phyloP scores from a whole-genome alignment of 108 stramenopile genomes.

The Stephanodiscus triporus region DNA sequence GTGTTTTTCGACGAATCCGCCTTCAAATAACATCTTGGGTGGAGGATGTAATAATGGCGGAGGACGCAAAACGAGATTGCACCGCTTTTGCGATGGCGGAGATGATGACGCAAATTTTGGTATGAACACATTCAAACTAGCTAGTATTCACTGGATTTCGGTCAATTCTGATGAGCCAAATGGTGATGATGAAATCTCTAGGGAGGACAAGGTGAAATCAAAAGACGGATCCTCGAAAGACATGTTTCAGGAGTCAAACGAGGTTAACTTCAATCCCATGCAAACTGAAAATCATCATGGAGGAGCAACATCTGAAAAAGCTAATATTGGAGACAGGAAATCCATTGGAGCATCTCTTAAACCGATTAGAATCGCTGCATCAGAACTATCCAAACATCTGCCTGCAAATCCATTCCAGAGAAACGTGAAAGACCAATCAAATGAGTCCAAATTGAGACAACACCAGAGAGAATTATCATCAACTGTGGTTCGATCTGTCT shows the following conservation, averaged over 20 bases:
- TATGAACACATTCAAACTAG: slow-evolving; percentile 3
- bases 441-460: slow-evolving; percentile 5
- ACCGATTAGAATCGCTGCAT: slow-evolving; percentile 16
- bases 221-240: neutral
- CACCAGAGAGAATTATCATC: slow-evolving; percentile 32
- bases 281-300: slow-evolving; percentile 7
- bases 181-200: neutral
- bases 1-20: neutral
- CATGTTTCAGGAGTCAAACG: neutral
- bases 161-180: slow-evolving; percentile 4
- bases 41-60: slow-evolving; percentile 12
- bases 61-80: neutral
- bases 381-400: neutral
- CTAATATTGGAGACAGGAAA: neutral
- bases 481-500: slow-evolving; percentile 38
- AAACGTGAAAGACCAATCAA: neutral
- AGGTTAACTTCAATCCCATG: neutral
- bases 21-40: neutral
- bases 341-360: slow-evolving; percentile 17
- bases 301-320: slow-evolving; percentile 12
- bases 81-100: slow-evolving; percentile 1
- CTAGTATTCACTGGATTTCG: neutral
- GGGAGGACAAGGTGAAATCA: neutral
- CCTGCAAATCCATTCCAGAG: slow-evolving; percentile 19
- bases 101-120: slow-evolving; percentile 8